Base-by-base conservation (phyloP, 2,329 filamentous ascomycete genomes). In the Xylariales sp. region DNA sequence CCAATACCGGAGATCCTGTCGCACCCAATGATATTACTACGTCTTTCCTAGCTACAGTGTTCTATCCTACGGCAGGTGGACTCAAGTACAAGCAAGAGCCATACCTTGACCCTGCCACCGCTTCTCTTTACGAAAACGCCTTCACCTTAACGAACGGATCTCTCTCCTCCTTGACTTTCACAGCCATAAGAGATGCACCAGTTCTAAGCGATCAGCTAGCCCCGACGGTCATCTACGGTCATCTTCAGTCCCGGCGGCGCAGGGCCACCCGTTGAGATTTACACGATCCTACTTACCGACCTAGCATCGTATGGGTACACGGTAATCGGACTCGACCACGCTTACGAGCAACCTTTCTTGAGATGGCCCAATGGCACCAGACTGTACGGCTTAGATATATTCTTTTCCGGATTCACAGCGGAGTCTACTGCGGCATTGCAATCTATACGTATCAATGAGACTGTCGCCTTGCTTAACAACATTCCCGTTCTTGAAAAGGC, bases 301-400 rank as follows among this genome's bases (percentile, higher is more conserved):
- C 33, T 52, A 5, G 48, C 42, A 0, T 51, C 48, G 5, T 38
- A 52, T 34, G 56, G 56, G 4, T 59, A 57, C 33, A 45, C 44
- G 8, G 45, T 59, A 10, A 46, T 54, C 15, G 54, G 51, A 9
- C 31, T 57, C 12, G 55, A 59, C 18, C 56, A 59, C 22, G 46
- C 53, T 2, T 56, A 48, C 10, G 53, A 58, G 43, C 56, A 58
- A 42, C 53, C 56, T 0, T 58, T 53, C 39, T 22, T 59, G 12
- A 46, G 48, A 4, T 58, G 46, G 5, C 55, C 56, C 3, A 57
- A 59, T 16, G 54, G 55, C 5, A 57, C 55, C 0, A 52, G 49
- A 3, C 47, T 57, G 7, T 33, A 35, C 3, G 54, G 55, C 3
- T 40, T 54, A 4, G 35, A 45, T 1, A 42, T 41, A 9, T 40